Base-by-base conservation (phyloP, 2,329 filamentous ascomycete genomes). In the Metarhizium album region DNA sequence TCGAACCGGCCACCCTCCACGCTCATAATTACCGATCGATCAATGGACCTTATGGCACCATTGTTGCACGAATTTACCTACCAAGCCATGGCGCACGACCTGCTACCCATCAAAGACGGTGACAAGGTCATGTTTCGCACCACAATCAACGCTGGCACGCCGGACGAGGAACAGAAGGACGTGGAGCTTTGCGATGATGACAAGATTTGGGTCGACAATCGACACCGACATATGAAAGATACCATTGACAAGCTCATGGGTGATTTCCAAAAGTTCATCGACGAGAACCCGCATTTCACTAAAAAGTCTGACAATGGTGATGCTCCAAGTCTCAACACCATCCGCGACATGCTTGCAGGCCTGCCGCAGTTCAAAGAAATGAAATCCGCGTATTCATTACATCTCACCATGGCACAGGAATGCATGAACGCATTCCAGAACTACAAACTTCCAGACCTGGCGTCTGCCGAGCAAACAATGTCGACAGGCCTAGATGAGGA, bases 161-260 rank as follows among this genome's bases (percentile, higher is more conserved):
- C 74, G 0, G 80, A 84, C 42, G 79, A 84, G 27, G 82, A 94
- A 64, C 80, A 87, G 53, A 95, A 94, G 65, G 90, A 96, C 43
- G 86, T 95, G 77, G 90, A 95, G 60, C 85, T 98, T 46, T 77
- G 78, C 31, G 93, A 98, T 57, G 86, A 88, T 60, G 93, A 98
- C 70, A 86, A 84, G 64, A 87, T 98, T 45, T 98, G 93, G 93
- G 84, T 95, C 23, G 87, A 93, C 54, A 95, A 95, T 63, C 80
- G 93, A 50, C 93, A 98, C 69, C 79, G 83, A 48, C 93, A 98
- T 68, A 98, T 98, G 93, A 95, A 95, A 66, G 90, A 97, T 65
- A 93, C 93, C 3, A 90, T 97, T 60, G 87, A 91, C 62, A 94
- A 91, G 67, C 75, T 98, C 54, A 93, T 91, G 75, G 79, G 82